phyloP scores from a whole-genome alignment of 78 protist genomes.

The Andalucia godoyi region DNA sequence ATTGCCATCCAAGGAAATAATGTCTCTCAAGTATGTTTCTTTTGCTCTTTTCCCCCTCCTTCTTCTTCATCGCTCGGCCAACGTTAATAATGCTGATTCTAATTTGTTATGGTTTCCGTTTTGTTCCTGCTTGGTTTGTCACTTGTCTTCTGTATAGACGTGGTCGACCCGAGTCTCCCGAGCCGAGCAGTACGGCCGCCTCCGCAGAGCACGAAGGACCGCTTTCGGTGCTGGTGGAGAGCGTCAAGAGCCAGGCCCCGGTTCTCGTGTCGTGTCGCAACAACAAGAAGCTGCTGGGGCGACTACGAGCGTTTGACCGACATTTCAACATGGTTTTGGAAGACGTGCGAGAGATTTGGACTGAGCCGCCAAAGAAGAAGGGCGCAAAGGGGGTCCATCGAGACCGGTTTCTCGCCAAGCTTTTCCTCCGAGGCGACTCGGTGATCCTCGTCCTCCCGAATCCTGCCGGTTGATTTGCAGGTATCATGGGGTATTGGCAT shows the following conservation, averaged over 20 bases:
- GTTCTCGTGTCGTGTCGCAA: conserved; percentile 91
- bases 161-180: too few relatives aligned
- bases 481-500: too few relatives aligned
- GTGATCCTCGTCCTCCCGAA: conserved; percentile 88
- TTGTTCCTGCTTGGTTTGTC: too few relatives aligned
- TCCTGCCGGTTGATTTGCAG: too few relatives aligned
- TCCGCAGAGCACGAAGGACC: conserved; percentile 94
- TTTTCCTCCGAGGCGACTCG: conserved; percentile 97
- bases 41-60: too few relatives aligned
- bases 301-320: conserved; percentile 96
- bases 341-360: conserved; percentile 93
- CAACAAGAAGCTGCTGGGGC: conserved; percentile 88
- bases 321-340: conserved; percentile 98
- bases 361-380: conserved; percentile 78
- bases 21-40: too few relatives aligned
- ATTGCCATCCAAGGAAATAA: too few relatives aligned
- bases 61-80: too few relatives aligned
- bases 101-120: too few relatives aligned
- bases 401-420: conserved; percentile 84
- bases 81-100: too few relatives aligned
- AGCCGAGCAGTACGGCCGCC: too few relatives aligned
- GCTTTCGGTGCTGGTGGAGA: conserved; percentile 75
- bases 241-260: conserved; percentile 68
- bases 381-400: conserved; percentile 55
- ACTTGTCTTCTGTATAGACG: too few relatives aligned